Conservation (phyloP, 2,329 filamentous ascomycete species). For the Remersonia thermophila region DNA sequence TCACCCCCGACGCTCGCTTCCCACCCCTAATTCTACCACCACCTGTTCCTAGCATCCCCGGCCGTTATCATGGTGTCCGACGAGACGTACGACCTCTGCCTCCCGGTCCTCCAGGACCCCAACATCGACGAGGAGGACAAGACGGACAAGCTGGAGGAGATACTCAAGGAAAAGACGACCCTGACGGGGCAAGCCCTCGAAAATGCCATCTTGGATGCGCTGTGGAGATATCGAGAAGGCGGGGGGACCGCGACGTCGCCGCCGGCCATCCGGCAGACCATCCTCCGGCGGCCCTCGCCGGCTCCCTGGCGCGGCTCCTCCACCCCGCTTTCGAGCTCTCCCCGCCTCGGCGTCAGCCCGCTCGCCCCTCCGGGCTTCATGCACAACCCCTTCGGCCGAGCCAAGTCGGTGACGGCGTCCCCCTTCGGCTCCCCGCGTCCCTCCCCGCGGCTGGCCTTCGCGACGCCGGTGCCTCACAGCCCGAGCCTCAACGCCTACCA, state of each 20-base stretch:
- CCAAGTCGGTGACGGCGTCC: constrained; percentile 67
- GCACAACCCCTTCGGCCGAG: constrained; percentile 56
- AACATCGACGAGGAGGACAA: constrained; percentile 87
- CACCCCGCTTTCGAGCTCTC: constrained; percentile 73
- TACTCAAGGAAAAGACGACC: constrained; percentile 66
- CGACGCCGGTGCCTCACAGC: constrained; percentile 80
- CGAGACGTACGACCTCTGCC: constrained; percentile 81
- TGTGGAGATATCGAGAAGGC: constrained; percentile 71
- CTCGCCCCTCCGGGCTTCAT: constrained; percentile 74
- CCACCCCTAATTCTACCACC: not conserved
- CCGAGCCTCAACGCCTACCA: constrained; percentile 91
- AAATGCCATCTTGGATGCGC: constrained; percentile 77
- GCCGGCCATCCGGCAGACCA: constrained; percentile 74
- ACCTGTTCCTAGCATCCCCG: not conserved
- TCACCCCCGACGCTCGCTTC: constrained; percentile 1
- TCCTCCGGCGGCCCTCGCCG: constrained; percentile 81
- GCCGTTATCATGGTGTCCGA: constrained; percentile 68
- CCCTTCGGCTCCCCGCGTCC: constrained; percentile 90
- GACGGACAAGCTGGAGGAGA: constrained; percentile 78
- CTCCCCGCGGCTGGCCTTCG: constrained; percentile 80
- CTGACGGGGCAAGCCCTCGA: constrained; percentile 69
- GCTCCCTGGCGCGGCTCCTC: constrained; percentile 81
- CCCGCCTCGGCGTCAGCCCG: constrained; percentile 69
- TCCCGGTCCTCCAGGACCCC: constrained; percentile 74
- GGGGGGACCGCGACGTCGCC: constrained; percentile 58